phyloP scores from a whole-genome alignment of 2,329 filamentous ascomycete genomes.

The Monilinia vaccinii-corymbosi region DNA sequence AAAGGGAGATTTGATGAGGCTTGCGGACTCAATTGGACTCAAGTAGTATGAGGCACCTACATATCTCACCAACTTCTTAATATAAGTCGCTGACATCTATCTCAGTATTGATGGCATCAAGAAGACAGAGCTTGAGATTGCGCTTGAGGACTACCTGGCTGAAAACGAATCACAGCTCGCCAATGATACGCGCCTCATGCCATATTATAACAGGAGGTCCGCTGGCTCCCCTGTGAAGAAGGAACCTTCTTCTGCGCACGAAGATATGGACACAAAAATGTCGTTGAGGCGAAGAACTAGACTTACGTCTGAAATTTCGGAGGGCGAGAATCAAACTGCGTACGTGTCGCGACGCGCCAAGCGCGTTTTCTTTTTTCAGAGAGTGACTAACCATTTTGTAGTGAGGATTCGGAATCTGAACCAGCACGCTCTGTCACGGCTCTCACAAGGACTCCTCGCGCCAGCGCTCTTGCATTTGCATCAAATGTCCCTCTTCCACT shows the following conservation, averaged over 20 bases:
- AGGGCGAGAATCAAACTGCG: conserved; percentile 18
- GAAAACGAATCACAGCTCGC: conserved; percentile 58
- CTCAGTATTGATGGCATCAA: conserved; percentile 59
- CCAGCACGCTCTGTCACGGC: conserved; percentile 23
- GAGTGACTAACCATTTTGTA: conserved; percentile 17
- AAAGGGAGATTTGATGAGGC: conserved; percentile 68
- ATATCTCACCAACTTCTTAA: conserved; percentile 1
- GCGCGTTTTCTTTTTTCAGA: conserved; percentile 14
- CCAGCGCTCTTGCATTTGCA: conserved; percentile 31
- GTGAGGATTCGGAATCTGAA: conserved; percentile 29
- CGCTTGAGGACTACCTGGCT: conserved; percentile 64
- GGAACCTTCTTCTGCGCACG: conserved; percentile 35
- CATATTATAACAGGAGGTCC: conserved; percentile 65
- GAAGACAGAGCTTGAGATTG: conserved; percentile 70
- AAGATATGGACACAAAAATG: conserved; percentile 33
- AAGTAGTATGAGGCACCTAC: conserved; percentile 52
- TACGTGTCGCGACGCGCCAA: conserved; percentile 20
- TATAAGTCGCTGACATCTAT: conserved; percentile 16
- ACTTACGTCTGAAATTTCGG: conserved; percentile 33
- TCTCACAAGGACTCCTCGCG: conserved; percentile 27
- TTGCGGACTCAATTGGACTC: conserved; percentile 63
- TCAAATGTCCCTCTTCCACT: conserved; percentile 64
- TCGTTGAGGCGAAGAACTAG: conserved; percentile 38
- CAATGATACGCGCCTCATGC: conserved; percentile 54
- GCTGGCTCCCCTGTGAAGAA: conserved; percentile 55